Base-by-base conservation (phyloP, 768 basidiomycete species). In the Lepiota venenata region DNA sequence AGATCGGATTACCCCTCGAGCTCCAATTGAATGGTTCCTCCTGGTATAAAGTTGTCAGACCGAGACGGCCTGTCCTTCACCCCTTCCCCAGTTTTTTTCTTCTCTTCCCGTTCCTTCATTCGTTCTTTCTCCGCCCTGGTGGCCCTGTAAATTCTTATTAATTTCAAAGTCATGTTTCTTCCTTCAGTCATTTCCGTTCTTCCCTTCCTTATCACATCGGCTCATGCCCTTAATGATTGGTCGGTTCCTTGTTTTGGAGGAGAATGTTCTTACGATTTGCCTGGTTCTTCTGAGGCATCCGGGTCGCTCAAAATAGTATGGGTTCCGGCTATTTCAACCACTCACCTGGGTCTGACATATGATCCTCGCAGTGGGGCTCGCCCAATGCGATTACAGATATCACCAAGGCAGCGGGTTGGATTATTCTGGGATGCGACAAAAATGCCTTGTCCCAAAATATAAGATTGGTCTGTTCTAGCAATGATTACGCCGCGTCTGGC, bases 331-430 rank as follows among this genome's bases (percentile, higher is more conserved):
- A 4, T 45, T 21, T 29, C 36, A 3, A 11, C 4, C 3, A 3
- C 32, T 42, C 14, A 45, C 22, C 40, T 10, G 20, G 18, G 39
- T n/a, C 44, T 51, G 11, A 40, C 18, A 1, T 9, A 1, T 6
- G 25, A 11, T 32, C 22, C 40, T 32, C 2, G 47, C 44, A 65
- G 62, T 67, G 63, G 64, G 63, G 63, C 5, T 57, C 62, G 3
- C 29, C 51, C 4, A 18, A 52, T 20, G 43, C 56, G 5, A 57
- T 52, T 11, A 48, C 45, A 27, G 56, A 52, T 38, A 52, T 57
- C 20, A 57, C 50, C 11, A 5, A 43, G 18, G 50, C 56, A 8
- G 50, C 56, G 7, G 56, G 51, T 18, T 57, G 56, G 56, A 37
- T 42, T 22, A 43, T 57, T n/a, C 16, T 57, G 16, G 51, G 52